phyloP scores from a whole-genome alignment of 257 asterid genomes.

The Przewalskia tangutica region DNA sequence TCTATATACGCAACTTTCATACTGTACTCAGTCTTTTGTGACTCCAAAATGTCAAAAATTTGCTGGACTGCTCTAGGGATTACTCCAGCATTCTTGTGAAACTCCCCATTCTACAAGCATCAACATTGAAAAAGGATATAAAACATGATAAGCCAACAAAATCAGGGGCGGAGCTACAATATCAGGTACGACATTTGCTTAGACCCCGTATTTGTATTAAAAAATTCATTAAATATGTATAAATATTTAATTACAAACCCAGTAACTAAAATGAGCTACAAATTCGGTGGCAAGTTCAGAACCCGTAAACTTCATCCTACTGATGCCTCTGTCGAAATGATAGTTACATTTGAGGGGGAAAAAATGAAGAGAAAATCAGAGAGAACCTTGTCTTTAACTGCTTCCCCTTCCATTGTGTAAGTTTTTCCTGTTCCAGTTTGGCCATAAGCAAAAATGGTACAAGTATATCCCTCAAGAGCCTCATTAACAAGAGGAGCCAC shows the following conservation, averaged over 20 bases:
- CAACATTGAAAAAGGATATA: not conserved
- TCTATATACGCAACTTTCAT: conserved; percentile 44
- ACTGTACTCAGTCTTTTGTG: conserved; percentile 36
- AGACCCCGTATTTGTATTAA: not conserved
- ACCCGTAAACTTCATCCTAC: not conserved
- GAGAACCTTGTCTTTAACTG: conserved; percentile 37
- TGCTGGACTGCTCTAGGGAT: conserved; percentile 50
- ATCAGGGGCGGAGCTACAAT: not conserved
- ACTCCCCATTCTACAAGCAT: conserved; percentile 26
- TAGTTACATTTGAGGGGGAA: not conserved
- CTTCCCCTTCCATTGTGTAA: conserved; percentile 59
- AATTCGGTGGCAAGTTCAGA: not conserved
- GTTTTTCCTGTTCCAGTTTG: conserved; percentile 60
- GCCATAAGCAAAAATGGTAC: conserved; percentile 57
- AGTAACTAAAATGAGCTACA: not conserved
- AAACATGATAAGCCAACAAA: not conserved
- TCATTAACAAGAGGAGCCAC: conserved; percentile 40
- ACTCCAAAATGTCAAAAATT: conserved; percentile 33
- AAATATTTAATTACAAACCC: not conserved
- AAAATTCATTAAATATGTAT: not conserved
- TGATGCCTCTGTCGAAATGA: not conserved
- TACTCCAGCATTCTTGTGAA: conserved; percentile 35
- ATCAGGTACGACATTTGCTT: not conserved
- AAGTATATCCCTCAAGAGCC: conserved; percentile 47
- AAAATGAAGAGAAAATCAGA: not conserved